Evolutionary conservation across 257 asterid genomes (phyloP).

Genomic region (Jasminum sambac): DNA sequence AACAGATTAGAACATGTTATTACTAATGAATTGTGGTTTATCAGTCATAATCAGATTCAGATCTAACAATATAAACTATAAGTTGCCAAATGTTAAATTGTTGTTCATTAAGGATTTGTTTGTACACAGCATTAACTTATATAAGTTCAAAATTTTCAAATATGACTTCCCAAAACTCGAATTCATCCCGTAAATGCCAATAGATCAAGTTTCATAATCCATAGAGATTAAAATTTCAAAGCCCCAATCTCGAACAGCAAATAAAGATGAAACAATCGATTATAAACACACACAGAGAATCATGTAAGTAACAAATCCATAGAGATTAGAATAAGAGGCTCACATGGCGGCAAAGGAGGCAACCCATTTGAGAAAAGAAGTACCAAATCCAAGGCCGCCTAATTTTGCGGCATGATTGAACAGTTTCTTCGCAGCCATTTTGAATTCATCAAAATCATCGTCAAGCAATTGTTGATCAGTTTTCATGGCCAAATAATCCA

Average conservation of each 20-base stretch:
- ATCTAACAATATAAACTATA: neutral
- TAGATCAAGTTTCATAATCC: neutral
- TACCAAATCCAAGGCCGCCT: constrained; percentile 64
- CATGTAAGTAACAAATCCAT: neutral
- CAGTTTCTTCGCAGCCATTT: constrained; percentile 63
- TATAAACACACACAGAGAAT: neutral
- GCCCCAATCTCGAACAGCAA: too few species aligned
- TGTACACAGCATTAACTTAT: neutral
- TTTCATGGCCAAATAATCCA: constrained; percentile 63
- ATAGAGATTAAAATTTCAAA: too few species aligned
- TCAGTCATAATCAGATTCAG: neutral
- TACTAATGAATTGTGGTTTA: neutral
- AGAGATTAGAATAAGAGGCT: constrained; percentile 11
- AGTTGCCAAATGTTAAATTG: neutral
- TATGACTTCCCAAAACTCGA: neutral
- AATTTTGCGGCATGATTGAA: constrained; percentile 51
- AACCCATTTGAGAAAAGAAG: constrained; percentile 81
- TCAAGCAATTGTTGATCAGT: constrained; percentile 50
- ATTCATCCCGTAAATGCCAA: neutral
- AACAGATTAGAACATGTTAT: neutral
- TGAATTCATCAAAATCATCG: constrained; percentile 67
- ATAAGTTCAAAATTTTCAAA: neutral
- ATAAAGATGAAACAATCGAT: neutral
- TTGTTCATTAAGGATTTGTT: neutral
- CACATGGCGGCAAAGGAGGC: constrained; percentile 90